A percentile compares a stretch with the other conserved stretches of the same genome.
Evolutionary conservation across 2,329 filamentous ascomycete genomes (phyloP).

Genomic region (Colletotrichum sojae): DNA sequence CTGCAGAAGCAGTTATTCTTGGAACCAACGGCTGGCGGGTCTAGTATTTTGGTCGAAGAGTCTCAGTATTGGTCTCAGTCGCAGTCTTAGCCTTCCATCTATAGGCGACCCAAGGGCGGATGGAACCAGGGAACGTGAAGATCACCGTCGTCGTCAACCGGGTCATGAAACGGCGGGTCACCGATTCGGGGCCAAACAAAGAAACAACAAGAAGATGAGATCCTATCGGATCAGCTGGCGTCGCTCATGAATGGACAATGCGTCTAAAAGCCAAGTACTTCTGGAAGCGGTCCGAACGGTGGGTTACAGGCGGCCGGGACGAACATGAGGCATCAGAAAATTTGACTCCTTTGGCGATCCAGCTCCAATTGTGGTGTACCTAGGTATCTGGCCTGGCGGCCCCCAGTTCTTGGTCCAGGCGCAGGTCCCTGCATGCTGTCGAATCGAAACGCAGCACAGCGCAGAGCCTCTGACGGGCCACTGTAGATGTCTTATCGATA

Average conservation of each 20-base stretch:
- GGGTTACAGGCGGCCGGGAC: conserved; percentile 16
- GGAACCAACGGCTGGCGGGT: conserved; percentile 19
- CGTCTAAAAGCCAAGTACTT: conserved; percentile 26
- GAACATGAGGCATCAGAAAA: conserved; percentile 36
- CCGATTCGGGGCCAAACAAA: conserved; percentile 33
- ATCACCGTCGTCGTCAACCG: conserved; percentile 30
- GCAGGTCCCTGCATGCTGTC: conserved; percentile 31
- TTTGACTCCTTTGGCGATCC: conserved; percentile 36
- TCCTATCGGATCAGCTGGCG: conserved; percentile 26
- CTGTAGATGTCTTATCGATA: conserved; percentile 31
- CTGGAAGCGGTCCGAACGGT: conserved; percentile 33
- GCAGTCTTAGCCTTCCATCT: conserved; percentile 26
- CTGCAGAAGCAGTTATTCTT: conserved; percentile 36
- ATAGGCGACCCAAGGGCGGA: conserved; percentile 23
- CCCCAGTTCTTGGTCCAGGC: conserved; percentile 11
- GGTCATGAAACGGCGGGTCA: conserved; percentile 25
- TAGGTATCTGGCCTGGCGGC: not conserved
- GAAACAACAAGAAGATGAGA: conserved; percentile 20
- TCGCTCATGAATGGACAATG: conserved; percentile 12
- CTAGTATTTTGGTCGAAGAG: conserved; percentile 20
- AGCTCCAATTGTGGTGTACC: not conserved
- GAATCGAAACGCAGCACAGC: conserved; percentile 23
- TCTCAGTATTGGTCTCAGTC: conserved; percentile 35
- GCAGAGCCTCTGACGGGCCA: conserved; percentile 32
- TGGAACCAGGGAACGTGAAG: conserved; percentile 31